Evolutionary conservation across 495 filamentous ascomycete species (phyloP).

Genomic region (Tirmania nivea): DNA sequence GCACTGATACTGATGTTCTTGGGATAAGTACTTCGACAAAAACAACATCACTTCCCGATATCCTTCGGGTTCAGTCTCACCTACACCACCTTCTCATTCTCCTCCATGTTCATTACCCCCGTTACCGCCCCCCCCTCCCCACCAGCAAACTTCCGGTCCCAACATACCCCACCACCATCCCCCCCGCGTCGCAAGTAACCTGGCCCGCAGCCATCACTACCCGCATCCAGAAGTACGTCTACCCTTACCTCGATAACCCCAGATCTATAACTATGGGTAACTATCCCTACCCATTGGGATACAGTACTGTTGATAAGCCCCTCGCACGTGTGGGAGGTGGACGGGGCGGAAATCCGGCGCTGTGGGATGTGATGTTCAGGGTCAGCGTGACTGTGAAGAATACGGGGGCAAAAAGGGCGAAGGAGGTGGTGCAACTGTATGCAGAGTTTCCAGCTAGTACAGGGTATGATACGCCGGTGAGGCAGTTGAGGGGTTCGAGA

Average conservation of each 20-base stretch:
- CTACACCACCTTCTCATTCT: slow-evolving; percentile 43
- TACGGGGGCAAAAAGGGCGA: slow-evolving; percentile 40
- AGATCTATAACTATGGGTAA: slow-evolving; percentile 16
- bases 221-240: slow-evolving; percentile 47
- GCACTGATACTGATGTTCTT: no score
- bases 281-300: slow-evolving; percentile 45
- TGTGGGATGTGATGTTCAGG: slow-evolving; percentile 41
- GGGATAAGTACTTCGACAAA: slow-evolving; percentile 33
- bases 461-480: slow-evolving; percentile 16
- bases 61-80: slow-evolving; percentile 50
- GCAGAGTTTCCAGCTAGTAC: slow-evolving; percentile 10
- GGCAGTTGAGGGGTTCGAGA: slow-evolving; percentile 68
- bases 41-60: slow-evolving; percentile 41
- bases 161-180: slow-evolving; percentile 34
- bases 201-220: slow-evolving; percentile 35
- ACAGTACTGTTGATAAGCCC: slow-evolving; percentile 31
- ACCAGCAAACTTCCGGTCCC: slow-evolving; percentile 28
- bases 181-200: slow-evolving; percentile 38
- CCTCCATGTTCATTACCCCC: slow-evolving; percentile 22
- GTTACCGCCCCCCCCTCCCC: slow-evolving; percentile 24
- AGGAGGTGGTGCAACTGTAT: slow-evolving; percentile 48
- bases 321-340: slow-evolving; percentile 35
- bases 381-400: slow-evolving; percentile 46
- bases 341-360: slow-evolving; percentile 45
- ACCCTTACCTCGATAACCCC: slow-evolving; percentile 43